Conservation (phyloP, 495 filamentous ascomycete genomes). For the Acidiella bohemica region DNA sequence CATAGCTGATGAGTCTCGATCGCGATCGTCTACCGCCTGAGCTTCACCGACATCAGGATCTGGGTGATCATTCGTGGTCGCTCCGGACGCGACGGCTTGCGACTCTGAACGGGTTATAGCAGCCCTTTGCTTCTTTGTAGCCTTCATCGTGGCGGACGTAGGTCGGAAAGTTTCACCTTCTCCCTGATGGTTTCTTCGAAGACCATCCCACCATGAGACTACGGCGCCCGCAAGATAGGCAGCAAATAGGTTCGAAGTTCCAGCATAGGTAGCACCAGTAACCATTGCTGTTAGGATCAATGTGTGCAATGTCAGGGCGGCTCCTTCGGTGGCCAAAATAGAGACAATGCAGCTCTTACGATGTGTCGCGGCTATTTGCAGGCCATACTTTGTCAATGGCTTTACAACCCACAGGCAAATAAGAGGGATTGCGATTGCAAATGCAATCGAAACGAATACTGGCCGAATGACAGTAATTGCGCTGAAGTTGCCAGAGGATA, state of each 20-base stretch:
- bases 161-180: background rate
- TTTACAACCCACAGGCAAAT: slow-evolving; percentile 33
- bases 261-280: slow-evolving; percentile 45
- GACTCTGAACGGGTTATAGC: too few species aligned
- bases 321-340: slow-evolving; percentile 18
- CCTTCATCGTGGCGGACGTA: background rate
- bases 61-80: too few species aligned
- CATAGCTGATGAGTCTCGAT: too few species aligned
- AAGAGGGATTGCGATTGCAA: slow-evolving; percentile 37
- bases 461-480: slow-evolving; percentile 41
- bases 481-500: slow-evolving; percentile 25
- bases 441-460: slow-evolving; percentile 44
- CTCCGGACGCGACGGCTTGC: too few species aligned
- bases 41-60: too few species aligned
- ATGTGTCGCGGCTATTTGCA: too few species aligned
- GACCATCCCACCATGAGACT: slow-evolving; percentile 40
- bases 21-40: too few species aligned
- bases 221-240: slow-evolving; percentile 53
- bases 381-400: slow-evolving; percentile 25
- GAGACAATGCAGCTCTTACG: background rate
- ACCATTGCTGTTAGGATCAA: slow-evolving; percentile 40
- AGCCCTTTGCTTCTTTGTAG: too few species aligned
- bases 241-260: slow-evolving; percentile 56
- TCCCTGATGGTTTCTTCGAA: background rate
- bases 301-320: slow-evolving; percentile 25